Percentiles rank a stretch among this genome's conserved stretches.
These are phyloP conservation scores for Ammopiptanthus mongolicus DNA, from an alignment of 306 rosid species.

Conservation along the genomic window DNA sequence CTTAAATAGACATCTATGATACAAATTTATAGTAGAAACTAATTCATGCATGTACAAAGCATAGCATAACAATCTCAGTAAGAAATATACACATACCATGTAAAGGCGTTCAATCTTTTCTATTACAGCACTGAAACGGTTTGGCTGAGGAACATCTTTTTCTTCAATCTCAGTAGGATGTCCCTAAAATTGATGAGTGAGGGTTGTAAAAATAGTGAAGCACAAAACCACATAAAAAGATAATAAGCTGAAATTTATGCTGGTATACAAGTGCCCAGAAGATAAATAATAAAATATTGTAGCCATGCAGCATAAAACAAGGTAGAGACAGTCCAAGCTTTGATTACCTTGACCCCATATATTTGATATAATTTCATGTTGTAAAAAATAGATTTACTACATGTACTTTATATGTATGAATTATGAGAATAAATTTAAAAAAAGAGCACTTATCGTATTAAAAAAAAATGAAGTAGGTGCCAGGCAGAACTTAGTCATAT, in stretches of 20 bases:
- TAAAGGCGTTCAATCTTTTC: constrained; percentile 98
- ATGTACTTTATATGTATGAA: background rate
- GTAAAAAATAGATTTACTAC: background rate
- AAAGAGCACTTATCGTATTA: background rate
- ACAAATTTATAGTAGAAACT: constrained; percentile 13
- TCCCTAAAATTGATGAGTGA: constrained; percentile 40
- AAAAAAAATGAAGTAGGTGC: background rate
- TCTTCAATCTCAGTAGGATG: constrained; percentile 57
- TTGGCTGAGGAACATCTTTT: constrained; percentile 61
- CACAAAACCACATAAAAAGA: background rate
- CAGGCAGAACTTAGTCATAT: background rate
- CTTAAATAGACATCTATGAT: constrained; percentile 3
- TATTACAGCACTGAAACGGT: constrained; percentile 93
- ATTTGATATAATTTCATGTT: background rate
- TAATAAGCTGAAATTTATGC: background rate
- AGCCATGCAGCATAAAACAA: background rate
- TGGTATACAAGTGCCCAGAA: background rate
- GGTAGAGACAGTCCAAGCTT: constrained; percentile 13
- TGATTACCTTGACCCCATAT: background rate
- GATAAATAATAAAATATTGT: background rate
- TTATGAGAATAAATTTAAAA: background rate
- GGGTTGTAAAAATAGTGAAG: constrained; percentile 17
- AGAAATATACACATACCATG: constrained; percentile 48
- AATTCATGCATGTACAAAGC: background rate
- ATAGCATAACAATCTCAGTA: background rate